Percentiles rank a stretch among this genome's conserved stretches.
Conservation (phyloP, 495 filamentous ascomycete species). For the Penicillium pulvis region DNA sequence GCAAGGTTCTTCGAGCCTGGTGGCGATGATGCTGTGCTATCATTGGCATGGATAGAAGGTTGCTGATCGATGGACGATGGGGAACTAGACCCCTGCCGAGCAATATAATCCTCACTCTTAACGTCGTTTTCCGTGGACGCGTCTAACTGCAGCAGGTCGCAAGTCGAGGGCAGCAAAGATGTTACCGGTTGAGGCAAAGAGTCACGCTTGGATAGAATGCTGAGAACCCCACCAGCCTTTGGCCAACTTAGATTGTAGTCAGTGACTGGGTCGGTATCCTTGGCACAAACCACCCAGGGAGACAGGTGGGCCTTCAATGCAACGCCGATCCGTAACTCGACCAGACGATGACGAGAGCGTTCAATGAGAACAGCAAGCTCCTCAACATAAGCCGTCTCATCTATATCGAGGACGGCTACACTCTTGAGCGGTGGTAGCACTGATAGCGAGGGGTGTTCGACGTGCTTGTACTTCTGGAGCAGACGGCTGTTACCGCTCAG, state of each 20-base stretch:
- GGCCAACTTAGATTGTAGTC: slow-evolving; percentile 40
- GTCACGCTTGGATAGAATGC: slow-evolving; percentile 61
- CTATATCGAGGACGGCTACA: slow-evolving; percentile 83
- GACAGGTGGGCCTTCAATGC: slow-evolving; percentile 57
- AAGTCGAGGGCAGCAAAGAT: neutral
- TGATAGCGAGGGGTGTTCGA: slow-evolving; percentile 86
- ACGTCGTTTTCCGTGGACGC: neutral
- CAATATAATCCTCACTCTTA: neutral
- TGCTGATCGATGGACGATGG: neutral
- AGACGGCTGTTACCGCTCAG: slow-evolving; percentile 17
- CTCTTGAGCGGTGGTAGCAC: slow-evolving; percentile 79
- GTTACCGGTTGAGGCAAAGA: neutral
- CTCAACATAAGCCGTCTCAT: slow-evolving; percentile 84
- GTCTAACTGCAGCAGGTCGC: slow-evolving; percentile 11
- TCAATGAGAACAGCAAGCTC: slow-evolving; percentile 85
- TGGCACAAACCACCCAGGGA: slow-evolving; percentile 53
- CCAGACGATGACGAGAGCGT: slow-evolving; percentile 65
- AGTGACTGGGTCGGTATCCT: slow-evolving; percentile 41
- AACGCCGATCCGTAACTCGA: slow-evolving; percentile 81
- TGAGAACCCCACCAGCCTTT: slow-evolving; percentile 69
- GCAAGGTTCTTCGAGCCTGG: neutral
- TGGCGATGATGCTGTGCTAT: neutral
- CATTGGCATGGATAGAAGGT: neutral
- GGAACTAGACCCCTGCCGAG: neutral
- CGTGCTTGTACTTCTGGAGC: slow-evolving; percentile 48